Evolutionary conservation across 179 eudicot species (phyloP).

Genomic region (Silene noctiflora): DNA sequence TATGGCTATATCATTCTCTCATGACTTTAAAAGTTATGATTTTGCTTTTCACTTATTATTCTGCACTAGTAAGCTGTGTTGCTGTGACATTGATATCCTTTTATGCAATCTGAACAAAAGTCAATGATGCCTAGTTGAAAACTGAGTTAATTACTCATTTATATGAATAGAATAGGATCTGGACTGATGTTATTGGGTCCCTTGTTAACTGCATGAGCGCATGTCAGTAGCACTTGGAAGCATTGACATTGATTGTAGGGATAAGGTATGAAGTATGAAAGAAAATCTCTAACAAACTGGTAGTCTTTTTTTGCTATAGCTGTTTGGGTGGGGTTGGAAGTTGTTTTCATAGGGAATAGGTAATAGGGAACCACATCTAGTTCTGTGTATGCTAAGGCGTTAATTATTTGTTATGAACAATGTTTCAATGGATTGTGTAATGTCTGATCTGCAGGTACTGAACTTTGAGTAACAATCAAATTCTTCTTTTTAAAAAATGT

Average conservation of each 20-base stretch:
- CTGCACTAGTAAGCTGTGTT: neutral
- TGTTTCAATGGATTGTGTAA: neutral
- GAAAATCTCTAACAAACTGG: neutral
- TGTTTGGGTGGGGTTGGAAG: neutral
- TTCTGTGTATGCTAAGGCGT: neutral
- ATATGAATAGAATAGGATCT: neutral
- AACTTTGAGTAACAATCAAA: too few species aligned
- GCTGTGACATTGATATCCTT: neutral
- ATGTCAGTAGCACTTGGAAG: neutral
- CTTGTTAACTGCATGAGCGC: neutral
- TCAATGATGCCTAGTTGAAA: neutral
- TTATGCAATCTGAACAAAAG: neutral
- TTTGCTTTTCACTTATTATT: neutral
- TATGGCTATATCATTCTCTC: constrained; percentile 25
- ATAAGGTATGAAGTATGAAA: neutral
- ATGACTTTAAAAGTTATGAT: neutral
- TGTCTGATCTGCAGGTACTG: neutral
- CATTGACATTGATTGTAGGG: neutral
- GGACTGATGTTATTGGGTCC: neutral
- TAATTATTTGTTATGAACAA: neutral
- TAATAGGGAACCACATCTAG: neutral
- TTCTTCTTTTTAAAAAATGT: neutral
- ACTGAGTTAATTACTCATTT: neutral
- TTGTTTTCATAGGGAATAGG: neutral
- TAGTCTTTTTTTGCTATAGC: neutral